Base-by-base conservation (phyloP, 306 rosid genomes). In the Dryas octopetala region DNA sequence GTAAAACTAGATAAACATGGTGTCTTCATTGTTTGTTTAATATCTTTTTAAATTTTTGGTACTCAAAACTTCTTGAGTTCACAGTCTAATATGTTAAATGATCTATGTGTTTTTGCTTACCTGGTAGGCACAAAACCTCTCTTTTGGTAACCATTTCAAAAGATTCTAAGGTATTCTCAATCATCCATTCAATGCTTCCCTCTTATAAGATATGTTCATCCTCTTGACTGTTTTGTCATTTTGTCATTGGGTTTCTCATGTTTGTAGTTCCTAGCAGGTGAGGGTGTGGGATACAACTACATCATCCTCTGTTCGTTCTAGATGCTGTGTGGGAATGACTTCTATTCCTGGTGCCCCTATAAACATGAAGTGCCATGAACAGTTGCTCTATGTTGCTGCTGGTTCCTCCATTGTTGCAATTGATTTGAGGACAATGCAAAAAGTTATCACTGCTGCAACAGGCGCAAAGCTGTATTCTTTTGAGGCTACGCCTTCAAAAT, bases 371-470 rank as follows among this genome's bases (percentile, higher is more conserved):
- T 89, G 98, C 80, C 89, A 91, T 68, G 98, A 93, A 67, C 80
- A 96, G 6, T 60, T 93, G 80, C 58, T 91, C 74, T 91, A 86
- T 81, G 84, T 85, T 66, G 96, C 91, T 66, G 68, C 92, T 79
- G 89, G 96, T 74, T 82, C 93, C 79, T 83, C 91, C 52, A 89
- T 93, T 58, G 60, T 77, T 62, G 88, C 85, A 40, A 72, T 93
- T 74, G 98, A 93, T 84, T 77, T 91, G 79, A 89, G 98, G 84
- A 91, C 96, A 68, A 93, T 91, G 98, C 85, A 74, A 64, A 91
- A 71, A 83, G 93, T 83, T 60, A 11, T 86, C 46, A 86, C 91
- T 11, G 87, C 88, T 10, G 89, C 92, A 5, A 78, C 80, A 47
- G 79, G 79, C 76, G 75, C 86, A 23, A 85, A 78, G 73, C 66